Evolutionary conservation across 2,329 filamentous ascomycete genomes (phyloP), one percentile per base, ranked within the genome.

Genomic region (Cytospora leucostoma): DNA sequence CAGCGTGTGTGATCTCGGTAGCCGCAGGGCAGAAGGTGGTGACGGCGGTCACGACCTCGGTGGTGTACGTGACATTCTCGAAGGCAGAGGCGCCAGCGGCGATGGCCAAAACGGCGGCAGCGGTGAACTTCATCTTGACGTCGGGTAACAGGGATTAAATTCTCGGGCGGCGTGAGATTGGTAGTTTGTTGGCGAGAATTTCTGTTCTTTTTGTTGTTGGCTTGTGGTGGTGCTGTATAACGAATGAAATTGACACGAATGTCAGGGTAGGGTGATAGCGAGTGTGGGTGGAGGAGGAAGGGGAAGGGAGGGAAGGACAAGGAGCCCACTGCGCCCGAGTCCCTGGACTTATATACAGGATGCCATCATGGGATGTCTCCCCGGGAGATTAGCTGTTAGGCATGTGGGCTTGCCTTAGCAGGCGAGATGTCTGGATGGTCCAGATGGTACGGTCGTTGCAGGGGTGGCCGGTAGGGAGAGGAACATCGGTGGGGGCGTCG

Each of bases 11-110:
- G 76, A 91, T 77, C 70, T 80, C 76, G 70, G 89, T 91, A 68
- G 89, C 75, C 69, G 73, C 80, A 27, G 89, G 88, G 86, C 90
- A 92, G 85, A 82, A 91, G 74, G 89, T 92, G 78, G 84, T 87
- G 80, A 85, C 85, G 64, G 79, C 77, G 64, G 85, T 87, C 68
- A 91, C 84, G 68, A 86, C 79, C 81, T 89, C 85, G 70, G 88
- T 91, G 77, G 81, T 82, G 77, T 84, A 84, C 74, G 78, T 80
- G 69, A 79, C 79, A 75, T 83, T 82, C 72, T 73, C 72, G 67
- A 67, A 66, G 67, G 75, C 75, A 67, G 73, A 70, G 69, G 68
- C 78, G 75, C 80, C 81, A 72, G 79, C 77, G 73, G 75, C 80
- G 75, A 81, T 78, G 71, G 82, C 82, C 73, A 82, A 73, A 70